phyloP scores from a whole-genome alignment of 768 basidiomycete species.

The Mycena sanguinolenta region DNA sequence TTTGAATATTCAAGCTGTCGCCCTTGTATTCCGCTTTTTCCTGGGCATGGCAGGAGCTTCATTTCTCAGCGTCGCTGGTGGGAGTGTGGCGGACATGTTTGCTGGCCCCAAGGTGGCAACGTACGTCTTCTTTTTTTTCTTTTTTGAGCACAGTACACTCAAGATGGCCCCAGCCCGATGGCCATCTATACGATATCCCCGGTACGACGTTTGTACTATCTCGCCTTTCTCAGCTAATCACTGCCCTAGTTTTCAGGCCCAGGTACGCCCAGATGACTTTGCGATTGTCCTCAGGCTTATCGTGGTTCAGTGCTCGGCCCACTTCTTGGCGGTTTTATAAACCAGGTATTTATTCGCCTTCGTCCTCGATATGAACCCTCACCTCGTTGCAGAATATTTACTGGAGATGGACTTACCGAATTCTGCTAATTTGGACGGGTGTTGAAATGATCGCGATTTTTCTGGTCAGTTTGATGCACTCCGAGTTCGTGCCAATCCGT shows the following conservation, averaged over 20 bases:
- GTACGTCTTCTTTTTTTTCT: constrained; percentile 51
- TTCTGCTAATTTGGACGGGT: constrained; percentile 78
- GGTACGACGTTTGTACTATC: constrained; percentile 63
- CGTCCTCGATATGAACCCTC: not conserved
- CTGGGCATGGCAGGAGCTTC: constrained; percentile 70
- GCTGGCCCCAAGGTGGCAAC: constrained; percentile 68
- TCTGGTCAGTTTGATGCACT: constrained; percentile 52
- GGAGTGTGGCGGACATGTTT: constrained; percentile 69
- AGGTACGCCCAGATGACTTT: constrained; percentile 8
- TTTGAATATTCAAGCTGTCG: constrained; percentile 56
- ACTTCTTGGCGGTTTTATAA: constrained; percentile 69
- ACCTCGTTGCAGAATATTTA: constrained; percentile 55
- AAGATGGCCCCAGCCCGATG: constrained; percentile 54
- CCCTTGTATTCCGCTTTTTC: constrained; percentile 69
- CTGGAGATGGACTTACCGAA: constrained; percentile 86
- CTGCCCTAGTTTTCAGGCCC: constrained; percentile 32
- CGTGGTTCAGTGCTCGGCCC: constrained; percentile 11
- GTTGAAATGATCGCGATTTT: constrained; percentile 65
- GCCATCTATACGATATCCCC: constrained; percentile 68
- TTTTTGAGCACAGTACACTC: not conserved
- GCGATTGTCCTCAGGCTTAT: not conserved
- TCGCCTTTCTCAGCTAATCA: not conserved
- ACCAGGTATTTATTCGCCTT: constrained; percentile 58
- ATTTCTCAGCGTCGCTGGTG: constrained; percentile 70
- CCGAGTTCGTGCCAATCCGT: not conserved